phyloP scores from a whole-genome alignment of 768 basidiomycete genomes.

The Russula foetens region DNA sequence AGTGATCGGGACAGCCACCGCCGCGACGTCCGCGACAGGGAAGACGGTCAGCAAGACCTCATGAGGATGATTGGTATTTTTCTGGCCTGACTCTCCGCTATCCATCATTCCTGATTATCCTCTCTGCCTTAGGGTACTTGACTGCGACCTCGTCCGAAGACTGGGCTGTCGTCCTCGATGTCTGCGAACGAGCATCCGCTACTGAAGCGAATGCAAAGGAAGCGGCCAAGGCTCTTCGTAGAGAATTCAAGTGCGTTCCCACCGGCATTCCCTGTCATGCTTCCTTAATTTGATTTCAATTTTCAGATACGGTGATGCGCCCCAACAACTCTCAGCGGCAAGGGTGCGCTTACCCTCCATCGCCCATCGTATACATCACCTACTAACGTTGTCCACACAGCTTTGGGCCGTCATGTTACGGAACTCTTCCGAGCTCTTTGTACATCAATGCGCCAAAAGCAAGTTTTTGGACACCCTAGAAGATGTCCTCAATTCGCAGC shows the following conservation, averaged over 20 bases:
- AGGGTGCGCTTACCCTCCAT: slow-evolving; percentile 4
- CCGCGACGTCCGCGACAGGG: slow-evolving; percentile 31
- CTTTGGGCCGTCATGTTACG: slow-evolving; percentile 88
- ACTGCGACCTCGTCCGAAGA: slow-evolving; percentile 77
- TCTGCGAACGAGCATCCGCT: slow-evolving; percentile 74
- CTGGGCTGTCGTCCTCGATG: slow-evolving; percentile 74
- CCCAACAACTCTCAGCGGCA: slow-evolving; percentile 20
- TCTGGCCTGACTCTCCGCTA: not conserved
- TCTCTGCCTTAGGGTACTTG: slow-evolving; percentile 45
- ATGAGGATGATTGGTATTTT: slow-evolving; percentile 63
- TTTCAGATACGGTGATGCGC: slow-evolving; percentile 17
- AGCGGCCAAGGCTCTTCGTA: slow-evolving; percentile 70
- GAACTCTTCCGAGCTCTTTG: slow-evolving; percentile 67
- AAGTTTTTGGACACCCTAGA: slow-evolving; percentile 79
- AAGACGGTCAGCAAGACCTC: slow-evolving; percentile 41
- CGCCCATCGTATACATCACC: not conserved
- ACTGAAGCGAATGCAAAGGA: slow-evolving; percentile 73
- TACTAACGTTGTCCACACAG: slow-evolving; percentile 31
- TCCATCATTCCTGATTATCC: not conserved
- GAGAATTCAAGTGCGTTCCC: slow-evolving; percentile 67
- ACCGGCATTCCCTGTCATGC: not conserved
- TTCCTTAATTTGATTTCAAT: not conserved
- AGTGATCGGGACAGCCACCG: slow-evolving; percentile 33
- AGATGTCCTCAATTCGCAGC: slow-evolving; percentile 52
- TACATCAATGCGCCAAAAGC: slow-evolving; percentile 57